Evolutionary conservation across 805 yeast genomes (phyloP), one percentile per base, ranked within the genome.

Genomic region (Metschnikowia picachoensis): DNA sequence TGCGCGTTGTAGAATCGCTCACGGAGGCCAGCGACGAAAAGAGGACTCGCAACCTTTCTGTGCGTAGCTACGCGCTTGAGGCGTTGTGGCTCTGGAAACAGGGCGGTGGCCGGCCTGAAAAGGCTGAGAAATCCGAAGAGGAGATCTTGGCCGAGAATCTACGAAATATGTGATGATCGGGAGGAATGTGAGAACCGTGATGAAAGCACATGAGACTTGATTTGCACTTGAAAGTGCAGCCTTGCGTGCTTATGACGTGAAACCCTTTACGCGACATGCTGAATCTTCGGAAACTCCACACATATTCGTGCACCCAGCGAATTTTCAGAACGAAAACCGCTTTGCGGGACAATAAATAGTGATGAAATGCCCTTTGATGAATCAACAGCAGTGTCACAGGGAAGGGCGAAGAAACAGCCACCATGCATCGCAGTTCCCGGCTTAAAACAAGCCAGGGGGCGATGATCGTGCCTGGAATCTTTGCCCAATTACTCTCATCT

Each of bases 31-130:
- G 89, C 0, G 85, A 85, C 55, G 95, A 86, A 41, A 62, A 64
- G 12, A 69, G 66, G 42, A 83, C 88, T 0, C 70, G 66, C 14
- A 87, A 86, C 61, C 49, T 91, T 29, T 84, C 91, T 31, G 90
- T 90, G 1, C 72, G 87, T 55, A 86, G 79, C 54, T 87, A 89
- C 61, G 95, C 97, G 1, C 74, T 85, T 29, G 97, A 91, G 54
- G 95, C 97, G 0, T 72, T 91, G 31, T 91, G 96, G 96, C 66
- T 91, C 43, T 88, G 95, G 94, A 83, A 76, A 55, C 66, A 74
- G 54, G 79, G 77, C 1, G 78, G 78, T 0, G 80, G 77, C 48
- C 53, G 60, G 29, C 50, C 52, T 3, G 35, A 43, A 12, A 35
- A 37, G 8, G 36, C 30, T 14, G 52, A 51, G 35, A 52, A 50